phyloP scores from a whole-genome alignment of 345 rosid species.

The Populus alba region DNA sequence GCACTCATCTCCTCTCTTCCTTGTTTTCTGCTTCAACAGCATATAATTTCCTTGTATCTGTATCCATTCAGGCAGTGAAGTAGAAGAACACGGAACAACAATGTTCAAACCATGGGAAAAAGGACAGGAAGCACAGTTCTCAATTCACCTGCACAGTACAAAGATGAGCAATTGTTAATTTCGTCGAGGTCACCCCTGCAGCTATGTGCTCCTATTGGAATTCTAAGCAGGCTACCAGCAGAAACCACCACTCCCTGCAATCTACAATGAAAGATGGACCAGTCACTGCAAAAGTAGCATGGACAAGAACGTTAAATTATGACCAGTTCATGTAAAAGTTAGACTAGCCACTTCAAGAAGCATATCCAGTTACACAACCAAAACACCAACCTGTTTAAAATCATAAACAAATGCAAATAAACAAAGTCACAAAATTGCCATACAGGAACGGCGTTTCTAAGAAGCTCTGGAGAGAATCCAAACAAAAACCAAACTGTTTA shows the following conservation, averaged over 20 bases:
- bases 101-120: no score
- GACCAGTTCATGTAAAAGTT: no score
- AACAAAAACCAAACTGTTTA: conserved; percentile 44
- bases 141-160: background rate
- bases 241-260: background rate
- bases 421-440: no score
- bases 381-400: conserved; percentile 54
- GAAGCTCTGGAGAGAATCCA: no score
- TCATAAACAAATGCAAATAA: conserved; percentile 17
- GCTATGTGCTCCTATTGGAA: background rate
- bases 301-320: background rate
- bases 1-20: no score
- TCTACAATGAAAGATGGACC: background rate
- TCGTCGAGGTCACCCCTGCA: background rate
- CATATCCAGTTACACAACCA: background rate
- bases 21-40: no score
- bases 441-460: no score
- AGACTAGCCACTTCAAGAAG: background rate
- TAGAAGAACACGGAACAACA: no score
- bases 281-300: background rate
- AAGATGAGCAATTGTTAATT: background rate
- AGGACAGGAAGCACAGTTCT: no score
- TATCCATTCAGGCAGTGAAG: no score
- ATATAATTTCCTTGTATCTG: no score
- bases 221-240: background rate